phyloP scores from a whole-genome alignment of 495 filamentous ascomycete genomes.

The Penicillium lagena region DNA sequence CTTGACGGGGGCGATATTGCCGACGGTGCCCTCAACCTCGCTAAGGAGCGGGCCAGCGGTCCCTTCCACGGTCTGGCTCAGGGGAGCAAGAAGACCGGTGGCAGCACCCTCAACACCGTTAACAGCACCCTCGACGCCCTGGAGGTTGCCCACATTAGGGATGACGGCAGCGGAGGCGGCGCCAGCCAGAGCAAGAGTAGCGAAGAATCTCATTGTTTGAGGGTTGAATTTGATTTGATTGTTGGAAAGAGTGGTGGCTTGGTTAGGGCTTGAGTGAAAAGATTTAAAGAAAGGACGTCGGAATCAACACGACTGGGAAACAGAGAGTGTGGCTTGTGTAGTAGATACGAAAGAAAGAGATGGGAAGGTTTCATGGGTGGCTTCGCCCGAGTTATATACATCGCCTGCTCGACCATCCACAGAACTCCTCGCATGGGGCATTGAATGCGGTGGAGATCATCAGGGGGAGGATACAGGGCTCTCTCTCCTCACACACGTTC shows the following conservation, averaged over 20 bases:
- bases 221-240: neutral
- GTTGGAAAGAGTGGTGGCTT: conserved; percentile 2
- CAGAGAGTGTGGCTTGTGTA: conserved; percentile 10
- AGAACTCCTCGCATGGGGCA: conserved; percentile 12
- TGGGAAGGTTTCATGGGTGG: neutral
- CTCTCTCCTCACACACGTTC: conserved; percentile 1
- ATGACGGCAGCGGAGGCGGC: conserved; percentile 8
- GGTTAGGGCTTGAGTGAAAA: conserved; percentile 1
- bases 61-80: too few species aligned
- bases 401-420: neutral
- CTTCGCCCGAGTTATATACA: conserved; percentile 18
- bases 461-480: conserved; percentile 1
- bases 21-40: neutral
- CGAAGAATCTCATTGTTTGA: conserved; percentile 39
- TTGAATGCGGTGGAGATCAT: conserved; percentile 1
- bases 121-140: conserved; percentile 7
- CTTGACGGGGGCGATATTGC: too few species aligned
- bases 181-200: conserved; percentile 14
- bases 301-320: too few species aligned
- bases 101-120: neutral
- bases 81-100: neutral
- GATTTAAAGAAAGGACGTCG: conserved; percentile 4
- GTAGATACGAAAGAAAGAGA: conserved; percentile 3
- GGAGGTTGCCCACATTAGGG: too few species aligned
- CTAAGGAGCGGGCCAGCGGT: neutral